Evolutionary conservation across 208 protist genomes (phyloP), one percentile per base, ranked within the genome.

Genomic region (Wallacemonas sp.): DNA sequence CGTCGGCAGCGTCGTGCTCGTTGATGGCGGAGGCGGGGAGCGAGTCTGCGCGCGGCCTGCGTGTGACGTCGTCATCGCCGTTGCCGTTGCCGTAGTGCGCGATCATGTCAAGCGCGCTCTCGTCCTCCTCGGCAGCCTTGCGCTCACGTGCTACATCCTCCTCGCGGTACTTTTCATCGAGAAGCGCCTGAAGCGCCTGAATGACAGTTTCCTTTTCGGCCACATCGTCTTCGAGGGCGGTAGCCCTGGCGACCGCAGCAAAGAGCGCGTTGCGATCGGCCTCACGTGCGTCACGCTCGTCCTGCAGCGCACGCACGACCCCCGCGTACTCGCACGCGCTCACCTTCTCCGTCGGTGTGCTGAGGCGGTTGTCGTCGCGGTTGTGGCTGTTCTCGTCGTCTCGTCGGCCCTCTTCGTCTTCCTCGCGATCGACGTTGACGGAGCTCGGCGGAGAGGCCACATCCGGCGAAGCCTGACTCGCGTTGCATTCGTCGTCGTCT

Each of bases 81-180:
- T 49, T 17, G 44, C 19, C 44, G 44, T 17, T 23, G 5, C 52
- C 52, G 32, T 58, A 58, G n/a, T n/a, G 9, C 14, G n/a, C n/a
- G 0, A 58, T 33, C n/a, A 38, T 21, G 6, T 2, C 30, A 8
- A 58, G 9, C 30, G 52, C 52, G n/a, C 14, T 19, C 52, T 21
- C 52, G n/a, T 19, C 32, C 52, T 58, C 52, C 6, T 58, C 52
- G 4, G 52, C 52, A 5, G 32, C 24, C 9, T 41, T 24, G 3
- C 19, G 26, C 52, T 58, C 30, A 9, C 32, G 26, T 16, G 27
- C n/a, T 4, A 29, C 52, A 17, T 58, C 52, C 5, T 9, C 26
- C 52, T 58, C 52, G 34, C 52, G 52, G n/a, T 58, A 27, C 30
- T 39, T 58, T 5, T 58, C 61, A 23, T 66, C 32, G 1, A 66